These are phyloP conservation scores for Daldinia grandis DNA, from an alignment of 495 filamentous ascomycete species.

Conservation along the genomic window DNA sequence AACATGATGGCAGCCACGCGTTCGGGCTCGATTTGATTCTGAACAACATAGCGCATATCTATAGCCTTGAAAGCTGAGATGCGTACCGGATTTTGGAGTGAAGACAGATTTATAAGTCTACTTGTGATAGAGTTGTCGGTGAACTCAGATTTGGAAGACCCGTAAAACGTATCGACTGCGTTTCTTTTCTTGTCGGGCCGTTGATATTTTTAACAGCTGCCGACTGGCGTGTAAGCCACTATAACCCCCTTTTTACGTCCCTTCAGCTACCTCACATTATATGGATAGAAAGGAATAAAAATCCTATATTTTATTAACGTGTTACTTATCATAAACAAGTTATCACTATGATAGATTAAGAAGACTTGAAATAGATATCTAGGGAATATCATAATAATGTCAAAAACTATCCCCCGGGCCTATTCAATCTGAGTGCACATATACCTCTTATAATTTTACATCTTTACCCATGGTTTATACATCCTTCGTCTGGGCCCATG, in stretches of 20 bases:
- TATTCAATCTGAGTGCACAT: no score
- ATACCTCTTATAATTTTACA: no score
- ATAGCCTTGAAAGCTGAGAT: not conserved
- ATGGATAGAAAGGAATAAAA: not conserved
- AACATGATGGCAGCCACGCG: slow-evolving; percentile 39
- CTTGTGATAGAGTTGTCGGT: not conserved
- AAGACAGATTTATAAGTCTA: not conserved
- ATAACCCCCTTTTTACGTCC: not conserved
- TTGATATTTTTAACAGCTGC: not conserved
- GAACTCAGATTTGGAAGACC: not conserved
- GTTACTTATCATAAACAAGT: no score
- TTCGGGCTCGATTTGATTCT: slow-evolving; percentile 20
- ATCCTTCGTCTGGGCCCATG: no score
- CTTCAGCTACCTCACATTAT: not conserved
- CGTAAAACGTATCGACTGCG: not conserved
- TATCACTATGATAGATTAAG: no score
- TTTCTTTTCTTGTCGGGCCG: not conserved
- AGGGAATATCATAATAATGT: no score
- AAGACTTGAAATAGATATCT: no score
- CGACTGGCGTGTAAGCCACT: not conserved
- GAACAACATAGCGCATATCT: not conserved
- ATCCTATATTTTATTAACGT: not conserved
- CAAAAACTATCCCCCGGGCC: no score
- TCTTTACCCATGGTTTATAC: no score
- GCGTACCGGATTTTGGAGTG: not conserved